phyloP scores from a whole-genome alignment of 2,329 filamentous ascomycete genomes.

The Colletotrichum aenigma region DNA sequence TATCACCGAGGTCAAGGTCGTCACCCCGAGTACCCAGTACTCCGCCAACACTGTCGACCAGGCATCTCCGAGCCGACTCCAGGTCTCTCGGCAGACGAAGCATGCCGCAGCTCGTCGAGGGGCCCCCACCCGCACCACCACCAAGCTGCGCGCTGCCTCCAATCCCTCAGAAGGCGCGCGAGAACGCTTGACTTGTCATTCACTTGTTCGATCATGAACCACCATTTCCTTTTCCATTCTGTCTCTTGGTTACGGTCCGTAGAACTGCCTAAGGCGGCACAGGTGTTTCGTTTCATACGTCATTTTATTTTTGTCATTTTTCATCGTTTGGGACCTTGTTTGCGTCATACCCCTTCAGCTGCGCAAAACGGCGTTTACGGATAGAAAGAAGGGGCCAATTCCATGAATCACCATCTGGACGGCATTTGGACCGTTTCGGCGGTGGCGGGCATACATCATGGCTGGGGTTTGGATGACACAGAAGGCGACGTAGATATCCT shows the following conservation, averaged over 20 bases:
- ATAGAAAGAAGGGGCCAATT: not conserved
- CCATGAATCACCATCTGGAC: not conserved
- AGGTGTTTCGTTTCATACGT: constrained; percentile 4
- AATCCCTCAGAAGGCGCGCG: constrained; percentile 38
- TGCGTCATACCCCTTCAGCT: constrained; percentile 20
- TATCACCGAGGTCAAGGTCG: not conserved
- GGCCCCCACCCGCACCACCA: constrained; percentile 58
- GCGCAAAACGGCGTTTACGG: constrained; percentile 19
- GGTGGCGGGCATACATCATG: not conserved
- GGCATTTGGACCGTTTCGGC: constrained; percentile 8
- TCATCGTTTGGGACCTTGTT: not conserved
- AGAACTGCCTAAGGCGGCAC: not conserved
- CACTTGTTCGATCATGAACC: not conserved
- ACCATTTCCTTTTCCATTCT: not conserved
- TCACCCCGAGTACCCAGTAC: not conserved
- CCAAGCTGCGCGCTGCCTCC: constrained; percentile 61
- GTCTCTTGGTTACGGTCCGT: not conserved
- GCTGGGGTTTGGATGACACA: constrained; percentile 2
- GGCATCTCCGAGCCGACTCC: not conserved
- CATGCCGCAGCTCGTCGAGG: constrained; percentile 54
- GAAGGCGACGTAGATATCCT: not conserved
- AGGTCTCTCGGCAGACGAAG: constrained; percentile 44
- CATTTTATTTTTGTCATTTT: not conserved
- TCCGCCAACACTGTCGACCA: not conserved
- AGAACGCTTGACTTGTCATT: not conserved